phyloP scores from a whole-genome alignment of 352 stramenopile genomes.

The Phytophthora hibernalis region DNA sequence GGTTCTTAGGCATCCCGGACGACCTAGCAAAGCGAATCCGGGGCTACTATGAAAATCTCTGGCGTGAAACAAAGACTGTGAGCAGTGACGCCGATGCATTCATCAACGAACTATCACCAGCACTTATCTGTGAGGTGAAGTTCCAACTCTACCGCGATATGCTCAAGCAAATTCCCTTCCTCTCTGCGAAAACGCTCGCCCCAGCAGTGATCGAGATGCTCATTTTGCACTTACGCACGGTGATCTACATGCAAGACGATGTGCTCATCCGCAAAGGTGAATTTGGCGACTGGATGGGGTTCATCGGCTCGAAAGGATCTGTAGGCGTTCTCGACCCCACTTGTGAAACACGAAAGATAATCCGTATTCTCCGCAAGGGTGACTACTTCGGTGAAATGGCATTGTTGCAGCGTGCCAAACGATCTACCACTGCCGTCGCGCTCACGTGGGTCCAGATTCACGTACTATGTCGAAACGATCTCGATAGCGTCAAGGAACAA shows the following conservation, averaged over 20 bases:
- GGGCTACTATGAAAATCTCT: conserved; percentile 76
- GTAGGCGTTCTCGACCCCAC: conserved; percentile 66
- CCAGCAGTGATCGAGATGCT: conserved; percentile 80
- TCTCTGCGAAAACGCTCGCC: conserved; percentile 70
- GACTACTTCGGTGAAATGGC: conserved; percentile 82
- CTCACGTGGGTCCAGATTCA: conserved; percentile 76
- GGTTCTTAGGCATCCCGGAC: conserved; percentile 69
- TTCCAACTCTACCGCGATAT: conserved; percentile 83
- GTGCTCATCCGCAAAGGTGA: conserved; percentile 84
- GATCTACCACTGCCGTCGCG: conserved; percentile 63
- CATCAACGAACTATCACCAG: conserved; percentile 76
- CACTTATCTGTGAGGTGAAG: conserved; percentile 79
- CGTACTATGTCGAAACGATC: conserved; percentile 55
- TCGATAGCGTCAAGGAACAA: conserved; percentile 68
- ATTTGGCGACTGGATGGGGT: conserved; percentile 85
- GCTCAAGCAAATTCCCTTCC: conserved; percentile 82
- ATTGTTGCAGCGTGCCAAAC: conserved; percentile 59
- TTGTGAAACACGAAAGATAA: conserved; percentile 52
- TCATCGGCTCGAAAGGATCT: conserved; percentile 71
- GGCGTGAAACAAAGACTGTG: conserved; percentile 72
- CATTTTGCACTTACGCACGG: conserved; percentile 70
- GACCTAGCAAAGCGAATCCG: conserved; percentile 59
- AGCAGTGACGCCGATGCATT: conserved; percentile 72
- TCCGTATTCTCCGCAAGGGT: conserved; percentile 64
- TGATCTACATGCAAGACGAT: conserved; percentile 87